A percentile compares a stretch with the other conserved stretches of the same genome.
phyloP scores from a whole-genome alignment of 1,139 yeast genomes.

The Yamadazyma diddensiae region DNA sequence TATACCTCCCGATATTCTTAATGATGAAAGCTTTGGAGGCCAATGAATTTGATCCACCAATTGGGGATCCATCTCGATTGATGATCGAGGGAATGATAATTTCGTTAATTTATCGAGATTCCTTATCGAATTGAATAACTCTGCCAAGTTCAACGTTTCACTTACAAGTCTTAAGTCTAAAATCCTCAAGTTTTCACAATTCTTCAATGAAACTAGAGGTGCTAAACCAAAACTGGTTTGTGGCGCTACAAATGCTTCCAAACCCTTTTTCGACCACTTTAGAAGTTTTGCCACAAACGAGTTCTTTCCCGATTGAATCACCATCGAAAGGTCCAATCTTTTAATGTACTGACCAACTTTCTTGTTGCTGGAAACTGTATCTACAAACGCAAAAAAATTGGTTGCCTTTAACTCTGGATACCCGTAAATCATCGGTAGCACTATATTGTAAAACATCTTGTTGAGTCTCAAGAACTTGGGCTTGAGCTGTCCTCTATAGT shows the following conservation, averaged over 20 bases:
- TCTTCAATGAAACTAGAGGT: conserved; percentile 73
- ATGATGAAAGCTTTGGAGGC: conserved; percentile 73
- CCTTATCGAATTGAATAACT: conserved; percentile 71
- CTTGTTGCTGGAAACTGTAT: conserved; percentile 52
- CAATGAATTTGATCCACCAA: conserved; percentile 52
- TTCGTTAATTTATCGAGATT: conserved; percentile 63
- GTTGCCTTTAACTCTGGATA: conserved; percentile 61
- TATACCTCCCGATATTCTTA: conserved; percentile 86
- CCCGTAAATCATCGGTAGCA: conserved; percentile 61
- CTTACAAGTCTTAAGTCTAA: conserved; percentile 87
- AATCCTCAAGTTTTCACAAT: conserved; percentile 60
- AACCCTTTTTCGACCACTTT: conserved; percentile 64
- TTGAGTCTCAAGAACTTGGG: conserved; percentile 60
- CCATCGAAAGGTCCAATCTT: conserved; percentile 66
- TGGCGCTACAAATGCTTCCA: conserved; percentile 79
- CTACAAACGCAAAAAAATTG: conserved; percentile 73
- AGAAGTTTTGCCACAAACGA: conserved; percentile 81
- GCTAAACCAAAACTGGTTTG: conserved; percentile 93
- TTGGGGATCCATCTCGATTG: conserved; percentile 64
- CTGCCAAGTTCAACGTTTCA: conserved; percentile 81
- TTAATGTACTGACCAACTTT: conserved; percentile 43
- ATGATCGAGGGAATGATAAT: conserved; percentile 84
- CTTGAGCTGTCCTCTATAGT: conserved; percentile 31
- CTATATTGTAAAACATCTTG: conserved; percentile 55
- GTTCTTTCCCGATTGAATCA: conserved; percentile 90